phyloP scores from a whole-genome alignment of 169 alveolate species.

The Eimeria acervulina region DNA sequence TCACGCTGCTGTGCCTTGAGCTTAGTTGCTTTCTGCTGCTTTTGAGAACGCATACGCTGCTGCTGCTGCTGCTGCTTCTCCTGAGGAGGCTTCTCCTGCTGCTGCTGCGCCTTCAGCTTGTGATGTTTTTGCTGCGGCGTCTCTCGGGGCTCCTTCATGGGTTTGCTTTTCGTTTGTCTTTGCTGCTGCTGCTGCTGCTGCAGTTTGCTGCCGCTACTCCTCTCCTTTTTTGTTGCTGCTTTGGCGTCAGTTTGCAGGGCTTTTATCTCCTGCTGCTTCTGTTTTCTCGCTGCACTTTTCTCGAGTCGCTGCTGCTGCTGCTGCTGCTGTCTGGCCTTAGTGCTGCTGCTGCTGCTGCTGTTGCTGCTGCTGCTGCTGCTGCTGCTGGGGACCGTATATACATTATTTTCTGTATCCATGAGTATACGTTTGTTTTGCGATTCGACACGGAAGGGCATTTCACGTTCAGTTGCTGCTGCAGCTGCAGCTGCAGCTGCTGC shows the following conservation, averaged over 20 bases:
- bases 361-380: neutral
- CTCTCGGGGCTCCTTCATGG: too few relatives aligned
- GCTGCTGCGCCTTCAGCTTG: too few relatives aligned
- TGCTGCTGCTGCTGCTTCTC: too few relatives aligned
- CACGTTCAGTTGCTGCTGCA: neutral
- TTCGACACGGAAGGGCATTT: neutral
- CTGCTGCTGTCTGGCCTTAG: too few relatives aligned
- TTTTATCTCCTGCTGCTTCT: constrained; percentile 38
- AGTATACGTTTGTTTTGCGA: neutral
- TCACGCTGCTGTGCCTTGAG: constrained; percentile 37
- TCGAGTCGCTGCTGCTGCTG: too few relatives aligned
- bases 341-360: neutral
- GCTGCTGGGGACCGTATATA: neutral
- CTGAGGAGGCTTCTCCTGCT: too few relatives aligned
- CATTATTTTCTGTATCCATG: neutral
- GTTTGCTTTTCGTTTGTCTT: too few relatives aligned
- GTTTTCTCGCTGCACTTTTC: constrained; percentile 16
- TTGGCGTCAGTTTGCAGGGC: constrained; percentile 19
- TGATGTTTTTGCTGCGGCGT: too few relatives aligned
- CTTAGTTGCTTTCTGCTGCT: neutral
- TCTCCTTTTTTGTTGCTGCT: neutral
- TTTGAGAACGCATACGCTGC: neutral
- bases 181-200: constrained; percentile 30
- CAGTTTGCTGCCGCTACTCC: neutral
- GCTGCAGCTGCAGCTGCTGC: constrained; percentile 2